These are phyloP conservation scores for Nannizziopsis barbatae DNA, from an alignment of 2,329 filamentous ascomycete genomes.

Conservation along the genomic window DNA sequence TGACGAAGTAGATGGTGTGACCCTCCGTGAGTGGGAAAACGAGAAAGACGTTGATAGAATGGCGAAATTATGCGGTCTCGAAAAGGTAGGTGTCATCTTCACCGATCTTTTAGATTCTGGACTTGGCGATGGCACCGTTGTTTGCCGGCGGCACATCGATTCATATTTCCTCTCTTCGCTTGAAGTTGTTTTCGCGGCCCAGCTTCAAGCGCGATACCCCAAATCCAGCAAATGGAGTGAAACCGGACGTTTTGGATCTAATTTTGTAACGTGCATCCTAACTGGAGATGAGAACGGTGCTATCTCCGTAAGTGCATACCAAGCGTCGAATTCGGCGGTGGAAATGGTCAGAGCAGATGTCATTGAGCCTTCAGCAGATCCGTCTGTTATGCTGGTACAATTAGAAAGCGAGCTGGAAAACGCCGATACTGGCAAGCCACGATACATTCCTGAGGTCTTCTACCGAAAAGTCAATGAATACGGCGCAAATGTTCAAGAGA, in stretches of 20 bases:
- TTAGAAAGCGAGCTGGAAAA: constrained; percentile 77
- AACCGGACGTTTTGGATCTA: constrained; percentile 83
- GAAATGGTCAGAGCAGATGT: constrained; percentile 96
- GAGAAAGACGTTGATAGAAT: constrained; percentile 71
- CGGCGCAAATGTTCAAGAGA: constrained; percentile 89
- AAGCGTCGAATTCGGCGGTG: constrained; percentile 87
- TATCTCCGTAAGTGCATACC: constrained; percentile 82
- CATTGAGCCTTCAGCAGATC: constrained; percentile 87
- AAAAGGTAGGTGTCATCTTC: constrained; percentile 86
- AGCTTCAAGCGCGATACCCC: constrained; percentile 76
- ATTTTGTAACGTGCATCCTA: constrained; percentile 92
- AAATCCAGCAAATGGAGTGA: constrained; percentile 96
- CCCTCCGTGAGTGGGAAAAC: constrained; percentile 71
- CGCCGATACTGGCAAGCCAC: constrained; percentile 46
- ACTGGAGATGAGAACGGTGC: constrained; percentile 84
- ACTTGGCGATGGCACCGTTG: constrained; percentile 66
- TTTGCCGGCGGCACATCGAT: constrained; percentile 92
- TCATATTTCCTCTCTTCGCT: constrained; percentile 90
- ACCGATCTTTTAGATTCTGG: constrained; percentile 82
- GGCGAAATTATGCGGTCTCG: constrained; percentile 69
- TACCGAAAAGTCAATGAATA: constrained; percentile 95
- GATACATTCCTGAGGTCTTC: constrained; percentile 96
- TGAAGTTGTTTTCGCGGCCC: constrained; percentile 79
- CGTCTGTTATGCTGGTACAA: constrained; percentile 85
- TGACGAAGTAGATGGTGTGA: constrained; percentile 78